Conservation (phyloP, 257 asterid species). For the Striga asiatica region DNA sequence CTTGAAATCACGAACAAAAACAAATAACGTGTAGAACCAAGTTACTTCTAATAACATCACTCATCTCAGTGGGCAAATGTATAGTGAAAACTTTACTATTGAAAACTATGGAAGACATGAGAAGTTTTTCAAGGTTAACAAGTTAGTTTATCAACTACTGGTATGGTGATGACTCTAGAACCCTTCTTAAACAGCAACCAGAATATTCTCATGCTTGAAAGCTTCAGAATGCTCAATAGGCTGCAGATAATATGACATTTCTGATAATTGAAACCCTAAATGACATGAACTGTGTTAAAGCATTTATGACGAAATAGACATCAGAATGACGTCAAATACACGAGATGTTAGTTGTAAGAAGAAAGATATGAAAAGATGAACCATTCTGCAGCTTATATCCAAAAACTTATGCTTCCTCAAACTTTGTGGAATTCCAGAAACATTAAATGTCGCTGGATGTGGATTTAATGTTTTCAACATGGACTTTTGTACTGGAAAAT, state of each 20-base stretch:
- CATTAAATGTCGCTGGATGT: background rate
- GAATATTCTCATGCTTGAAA: constrained; percentile 7
- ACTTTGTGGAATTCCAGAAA: background rate
- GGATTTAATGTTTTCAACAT: background rate
- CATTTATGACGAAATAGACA: background rate
- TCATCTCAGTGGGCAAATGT: background rate
- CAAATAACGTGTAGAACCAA: background rate
- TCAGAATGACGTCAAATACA: background rate
- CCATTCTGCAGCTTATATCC: constrained; percentile 1
- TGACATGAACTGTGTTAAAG: background rate
- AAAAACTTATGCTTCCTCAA: background rate
- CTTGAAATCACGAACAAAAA: background rate
- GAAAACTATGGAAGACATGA: background rate
- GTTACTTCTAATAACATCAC: background rate
- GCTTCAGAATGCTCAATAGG: background rate
- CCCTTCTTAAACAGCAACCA: background rate
- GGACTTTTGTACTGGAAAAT: background rate
- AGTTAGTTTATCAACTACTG: background rate
- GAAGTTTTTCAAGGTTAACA: background rate
- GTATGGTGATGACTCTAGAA: background rate
- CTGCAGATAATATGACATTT: constrained; percentile 1
- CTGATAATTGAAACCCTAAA: background rate
- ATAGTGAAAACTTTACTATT: too few species aligned
- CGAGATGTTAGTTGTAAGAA: background rate
- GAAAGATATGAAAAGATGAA: background rate